Evolutionary conservation across 1,139 yeast species (phyloP), one percentile per base, ranked within the genome.

Genomic region (Spathaspora sp.): DNA sequence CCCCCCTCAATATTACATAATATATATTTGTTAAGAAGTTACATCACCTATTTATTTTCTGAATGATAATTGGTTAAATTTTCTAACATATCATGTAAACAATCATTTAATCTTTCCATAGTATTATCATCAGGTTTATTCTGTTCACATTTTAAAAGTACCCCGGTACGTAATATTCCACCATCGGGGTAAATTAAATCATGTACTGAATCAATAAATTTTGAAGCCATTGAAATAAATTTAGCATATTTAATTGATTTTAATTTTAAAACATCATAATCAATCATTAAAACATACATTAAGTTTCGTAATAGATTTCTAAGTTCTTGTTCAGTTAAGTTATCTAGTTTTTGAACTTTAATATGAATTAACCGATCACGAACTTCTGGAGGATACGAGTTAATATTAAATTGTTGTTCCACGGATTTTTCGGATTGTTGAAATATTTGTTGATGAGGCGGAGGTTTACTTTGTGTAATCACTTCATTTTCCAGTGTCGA

Each of bases 161-260:
- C 44, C 6, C 60, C 56, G 6, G 61, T 60, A 15, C 50, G 49
- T 7, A 50, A 43, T 15, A 42, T 23, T 8, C 41, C 43, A 8
- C 49, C 43, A 37, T 49, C 49, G 10, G 48, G 51, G 43, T 60
- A 67, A 8, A 65, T 26, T 18, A 41, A 13, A 3, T 47, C 53
- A 48, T 70, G 74, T 23, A 68, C 46, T 3, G 53, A 43, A 50
- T 69, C 73, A 47, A 69, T 53, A 46, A 70, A 70, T 25, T 50
- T 47, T 39, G 57, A 45, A 7, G 66, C 52, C 23, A 61, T 36
- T 41, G 60, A 54, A 29, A 67, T 51, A 46, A 59, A 64, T 27
- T 54, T 56, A n/a, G 69, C 66, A 33, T 63, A 57, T 43, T 59
- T 60, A 31, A 58, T 55, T 10, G 64, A 51, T 44, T 59, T 62